These are phyloP conservation scores for Plectosphaerella cucumerina DNA, from an alignment of 2,329 filamentous ascomycete species.

Conservation along the genomic window DNA sequence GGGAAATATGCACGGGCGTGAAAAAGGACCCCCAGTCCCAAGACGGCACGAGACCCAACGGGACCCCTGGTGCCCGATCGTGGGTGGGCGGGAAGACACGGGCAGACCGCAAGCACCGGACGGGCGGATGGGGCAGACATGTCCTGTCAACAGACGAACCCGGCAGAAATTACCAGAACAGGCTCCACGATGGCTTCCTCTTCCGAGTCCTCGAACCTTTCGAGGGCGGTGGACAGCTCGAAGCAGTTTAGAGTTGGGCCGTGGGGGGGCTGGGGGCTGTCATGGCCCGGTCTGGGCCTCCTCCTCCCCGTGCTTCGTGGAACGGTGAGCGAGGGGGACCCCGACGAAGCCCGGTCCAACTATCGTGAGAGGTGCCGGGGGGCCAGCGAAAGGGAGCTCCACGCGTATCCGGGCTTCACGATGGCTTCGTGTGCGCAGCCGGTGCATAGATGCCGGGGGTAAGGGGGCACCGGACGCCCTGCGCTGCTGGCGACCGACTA, in stretches of 20 bases:
- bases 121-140: too few relatives aligned
- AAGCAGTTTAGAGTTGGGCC: background rate
- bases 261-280: background rate
- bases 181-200: background rate
- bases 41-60: too few relatives aligned
- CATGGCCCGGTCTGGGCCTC: constrained; percentile 1
- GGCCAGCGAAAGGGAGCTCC: background rate
- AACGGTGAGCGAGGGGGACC: background rate
- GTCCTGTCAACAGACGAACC: background rate
- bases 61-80: too few relatives aligned
- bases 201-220: background rate
- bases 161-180: background rate
- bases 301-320: background rate
- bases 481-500: too few relatives aligned
- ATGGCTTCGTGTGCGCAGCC: background rate
- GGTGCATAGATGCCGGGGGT: background rate
- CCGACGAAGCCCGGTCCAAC: background rate
- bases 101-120: too few relatives aligned
- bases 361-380: background rate
- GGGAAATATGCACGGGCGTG: too few relatives aligned
- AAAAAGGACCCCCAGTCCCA: too few relatives aligned
- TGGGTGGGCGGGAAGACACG: too few relatives aligned
- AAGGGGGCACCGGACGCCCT: too few relatives aligned
- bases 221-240: too few relatives aligned
- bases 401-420: background rate